Percentiles rank a stretch among this genome's conserved stretches.
Conservation (phyloP, 331 rosid species). For the Ulmus americana region DNA sequence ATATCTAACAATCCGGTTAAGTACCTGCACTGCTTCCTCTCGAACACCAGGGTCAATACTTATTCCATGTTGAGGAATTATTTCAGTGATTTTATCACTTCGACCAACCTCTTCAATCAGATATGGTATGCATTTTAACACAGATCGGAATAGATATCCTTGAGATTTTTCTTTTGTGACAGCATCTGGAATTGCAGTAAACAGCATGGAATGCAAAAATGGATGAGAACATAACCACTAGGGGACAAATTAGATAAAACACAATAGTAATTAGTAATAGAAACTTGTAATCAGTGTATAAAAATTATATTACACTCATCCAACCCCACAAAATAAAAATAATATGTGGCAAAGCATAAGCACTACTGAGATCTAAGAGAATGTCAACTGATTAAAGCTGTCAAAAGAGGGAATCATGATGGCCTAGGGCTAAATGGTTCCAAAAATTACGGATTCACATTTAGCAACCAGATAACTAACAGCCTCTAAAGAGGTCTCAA, state of each 20-base stretch:
- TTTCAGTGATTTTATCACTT: conserved; percentile 92
- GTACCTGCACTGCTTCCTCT: conserved; percentile 94
- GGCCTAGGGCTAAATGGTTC: neutral
- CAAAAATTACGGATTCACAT: neutral
- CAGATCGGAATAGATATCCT: conserved; percentile 90
- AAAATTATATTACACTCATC: neutral
- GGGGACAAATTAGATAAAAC: neutral
- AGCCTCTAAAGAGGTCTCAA: neutral
- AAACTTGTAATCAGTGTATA: neutral
- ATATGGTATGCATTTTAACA: conserved; percentile 95
- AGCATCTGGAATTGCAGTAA: conserved; percentile 56
- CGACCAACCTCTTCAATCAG: conserved; percentile 98
- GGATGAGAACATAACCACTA: conserved; percentile 1
- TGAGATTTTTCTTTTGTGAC: conserved; percentile 97
- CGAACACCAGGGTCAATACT: conserved; percentile 99
- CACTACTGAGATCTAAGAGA: neutral
- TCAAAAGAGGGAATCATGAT: neutral
- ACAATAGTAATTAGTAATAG: neutral
- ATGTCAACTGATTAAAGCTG: neutral
- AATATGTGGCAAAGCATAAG: neutral
- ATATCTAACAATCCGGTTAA: conserved; percentile 83
- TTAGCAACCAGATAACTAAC: neutral
- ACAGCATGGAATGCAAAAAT: conserved; percentile 12
- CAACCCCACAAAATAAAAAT: neutral
- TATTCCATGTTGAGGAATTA: conserved; percentile 99